phyloP scores from a whole-genome alignment of 2,329 filamentous ascomycete species.

The Aspergillus niger region DNA sequence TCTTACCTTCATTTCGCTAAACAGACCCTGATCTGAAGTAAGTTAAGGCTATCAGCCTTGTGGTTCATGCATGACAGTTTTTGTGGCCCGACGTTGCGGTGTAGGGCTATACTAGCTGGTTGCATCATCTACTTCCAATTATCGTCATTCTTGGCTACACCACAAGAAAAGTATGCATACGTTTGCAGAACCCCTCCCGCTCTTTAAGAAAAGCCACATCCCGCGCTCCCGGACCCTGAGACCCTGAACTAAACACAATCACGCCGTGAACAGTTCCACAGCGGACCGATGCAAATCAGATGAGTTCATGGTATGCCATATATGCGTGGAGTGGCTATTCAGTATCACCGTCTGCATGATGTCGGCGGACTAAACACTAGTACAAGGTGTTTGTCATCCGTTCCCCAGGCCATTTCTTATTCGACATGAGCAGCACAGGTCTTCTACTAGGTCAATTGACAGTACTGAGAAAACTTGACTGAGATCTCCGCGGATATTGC shows the following conservation, averaged over 20 bases:
- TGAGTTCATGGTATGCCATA: neutral
- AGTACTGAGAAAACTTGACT: neutral
- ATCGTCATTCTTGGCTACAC: neutral
- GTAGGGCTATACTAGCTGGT: neutral
- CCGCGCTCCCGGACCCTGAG: slow-evolving; percentile 5
- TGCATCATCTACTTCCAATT: neutral
- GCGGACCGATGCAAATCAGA: neutral
- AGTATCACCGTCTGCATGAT: neutral
- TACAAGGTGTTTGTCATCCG: neutral
- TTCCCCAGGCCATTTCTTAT: neutral
- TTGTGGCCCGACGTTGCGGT: too few species aligned
- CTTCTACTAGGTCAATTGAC: neutral
- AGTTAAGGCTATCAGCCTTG: neutral
- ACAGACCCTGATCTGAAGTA: neutral
- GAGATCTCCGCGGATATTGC: neutral
- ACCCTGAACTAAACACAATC: slow-evolving; percentile 3
- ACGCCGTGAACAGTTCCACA: neutral
- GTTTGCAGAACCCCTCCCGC: neutral
- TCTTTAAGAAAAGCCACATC: neutral
- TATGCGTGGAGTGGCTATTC: neutral
- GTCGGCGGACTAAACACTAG: neutral
- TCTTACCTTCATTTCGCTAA: too few species aligned
- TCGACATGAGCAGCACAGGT: neutral
- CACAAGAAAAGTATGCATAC: neutral
- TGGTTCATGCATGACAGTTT: too few species aligned